phyloP scores from a whole-genome alignment of 257 asterid genomes.

The Nicotiana sylvestris region DNA sequence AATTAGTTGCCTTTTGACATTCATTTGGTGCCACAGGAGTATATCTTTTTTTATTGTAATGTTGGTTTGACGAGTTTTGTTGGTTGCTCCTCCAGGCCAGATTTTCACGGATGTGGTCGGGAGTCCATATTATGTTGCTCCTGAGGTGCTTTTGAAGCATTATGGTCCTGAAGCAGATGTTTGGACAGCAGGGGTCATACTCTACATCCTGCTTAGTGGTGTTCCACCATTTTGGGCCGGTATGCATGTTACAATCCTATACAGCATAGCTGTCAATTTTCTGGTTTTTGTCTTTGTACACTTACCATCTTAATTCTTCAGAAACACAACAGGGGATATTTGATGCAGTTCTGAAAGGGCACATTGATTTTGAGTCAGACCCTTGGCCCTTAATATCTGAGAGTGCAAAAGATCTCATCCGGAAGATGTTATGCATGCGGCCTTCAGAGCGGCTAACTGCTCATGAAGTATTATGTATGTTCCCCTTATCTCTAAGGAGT shows the following conservation, averaged over 20 bases:
- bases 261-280: neutral
- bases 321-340: conserved; percentile 89
- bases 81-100: conserved; percentile 52
- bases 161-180: conserved; percentile 96
- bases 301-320: conserved; percentile 33
- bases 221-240: conserved; percentile 99
- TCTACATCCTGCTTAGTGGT: conserved; percentile 82
- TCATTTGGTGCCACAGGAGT: neutral
- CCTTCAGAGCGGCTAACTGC: conserved; percentile 80
- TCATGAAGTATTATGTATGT: conserved; percentile 83
- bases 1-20: neutral
- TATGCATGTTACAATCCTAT: conserved; percentile 19
- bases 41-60: neutral
- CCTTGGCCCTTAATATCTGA: conserved; percentile 85
- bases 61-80: conserved; percentile 13
- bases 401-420: conserved; percentile 80
- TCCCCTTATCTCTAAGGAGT: neutral
- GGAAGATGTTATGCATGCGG: conserved; percentile 75
- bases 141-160: conserved; percentile 85
- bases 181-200: conserved; percentile 95
- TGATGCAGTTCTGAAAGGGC: conserved; percentile 80
- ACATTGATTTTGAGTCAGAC: conserved; percentile 74
- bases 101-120: conserved; percentile 91
- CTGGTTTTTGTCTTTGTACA: conserved; percentile 9
- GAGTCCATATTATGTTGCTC: conserved; percentile 95